A percentile compares a stretch with the other conserved stretches of the same genome.
These are phyloP conservation scores for Coemansia sp. DNA, from an alignment of 192 early-diverging fungal genomes.

Conservation along the genomic window DNA sequence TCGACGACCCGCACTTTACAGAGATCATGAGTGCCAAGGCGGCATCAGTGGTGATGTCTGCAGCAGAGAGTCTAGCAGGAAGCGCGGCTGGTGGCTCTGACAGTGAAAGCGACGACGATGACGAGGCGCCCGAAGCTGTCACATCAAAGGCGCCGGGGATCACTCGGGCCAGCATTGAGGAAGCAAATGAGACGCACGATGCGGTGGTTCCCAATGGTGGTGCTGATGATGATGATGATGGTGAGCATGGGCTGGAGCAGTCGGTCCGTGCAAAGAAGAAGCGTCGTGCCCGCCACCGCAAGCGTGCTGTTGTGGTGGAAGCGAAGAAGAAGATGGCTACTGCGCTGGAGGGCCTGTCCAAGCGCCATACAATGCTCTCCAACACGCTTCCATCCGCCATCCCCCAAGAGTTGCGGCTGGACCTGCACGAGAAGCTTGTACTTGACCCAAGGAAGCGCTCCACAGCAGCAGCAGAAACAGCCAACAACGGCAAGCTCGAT, in stretches of 20 bases:
- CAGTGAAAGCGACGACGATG: conserved; percentile 25
- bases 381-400: conserved; percentile 31
- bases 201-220: conserved; percentile 9
- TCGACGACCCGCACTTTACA: conserved; percentile 49
- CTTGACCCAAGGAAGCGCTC: neutral
- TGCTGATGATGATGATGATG: neutral
- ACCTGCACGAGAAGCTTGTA: conserved; percentile 7
- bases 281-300: conserved; percentile 45
- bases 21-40: conserved; percentile 41
- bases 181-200: neutral
- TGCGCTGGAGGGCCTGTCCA: conserved; percentile 19
- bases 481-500: conserved; percentile 27
- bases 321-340: conserved; percentile 10
- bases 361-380: conserved; percentile 8
- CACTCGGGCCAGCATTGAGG: neutral
- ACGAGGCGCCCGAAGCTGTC: conserved; percentile 46
- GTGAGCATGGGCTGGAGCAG: neutral
- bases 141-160: conserved; percentile 18
- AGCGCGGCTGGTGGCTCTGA: conserved; percentile 19
- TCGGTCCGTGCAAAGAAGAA: conserved; percentile 22
- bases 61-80: conserved; percentile 31
- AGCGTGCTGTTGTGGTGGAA: conserved; percentile 18
- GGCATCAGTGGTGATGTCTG: conserved; percentile 31
- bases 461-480: neutral
- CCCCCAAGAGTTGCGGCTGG: conserved; percentile 42